Evolutionary conservation across 768 basidiomycete genomes (phyloP).

Genomic region (Lanmaoa pseudosensibilis): DNA sequence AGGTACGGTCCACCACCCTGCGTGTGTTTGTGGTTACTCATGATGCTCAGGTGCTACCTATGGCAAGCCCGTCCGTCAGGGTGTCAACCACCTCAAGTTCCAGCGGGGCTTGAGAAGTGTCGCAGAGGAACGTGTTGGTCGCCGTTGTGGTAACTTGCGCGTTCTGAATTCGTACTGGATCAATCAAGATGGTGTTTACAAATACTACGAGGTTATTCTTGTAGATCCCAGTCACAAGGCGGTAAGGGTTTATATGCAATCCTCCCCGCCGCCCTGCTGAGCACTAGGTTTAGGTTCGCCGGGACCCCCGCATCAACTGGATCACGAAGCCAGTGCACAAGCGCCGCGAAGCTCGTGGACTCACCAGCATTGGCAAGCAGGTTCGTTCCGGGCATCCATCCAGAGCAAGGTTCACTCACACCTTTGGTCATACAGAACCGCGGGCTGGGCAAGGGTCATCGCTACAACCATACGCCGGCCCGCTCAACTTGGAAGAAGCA

Average conservation of each 20-base stretch:
- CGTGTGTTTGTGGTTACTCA: not conserved
- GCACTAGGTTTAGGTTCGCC: slow-evolving; percentile 65
- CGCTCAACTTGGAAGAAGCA: slow-evolving; percentile 95
- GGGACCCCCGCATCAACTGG: slow-evolving; percentile 98
- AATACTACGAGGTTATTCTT: slow-evolving; percentile 98
- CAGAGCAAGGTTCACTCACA: not conserved
- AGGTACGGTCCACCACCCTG: slow-evolving; percentile 51
- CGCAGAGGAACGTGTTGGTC: slow-evolving; percentile 98
- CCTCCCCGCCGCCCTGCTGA: slow-evolving; percentile 9
- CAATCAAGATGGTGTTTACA: slow-evolving; percentile 98
- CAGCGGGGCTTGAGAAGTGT: slow-evolving; percentile 90
- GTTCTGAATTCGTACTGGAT: slow-evolving; percentile 99
- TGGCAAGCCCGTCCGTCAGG: slow-evolving; percentile 99
- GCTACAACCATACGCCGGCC: slow-evolving; percentile 90
- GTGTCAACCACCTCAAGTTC: slow-evolving; percentile 99
- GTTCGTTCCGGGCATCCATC: slow-evolving; percentile 39
- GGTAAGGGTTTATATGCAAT: slow-evolving; percentile 46
- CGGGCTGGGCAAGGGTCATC: slow-evolving; percentile 93
- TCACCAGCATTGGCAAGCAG: slow-evolving; percentile 95
- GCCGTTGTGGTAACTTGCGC: slow-evolving; percentile 92
- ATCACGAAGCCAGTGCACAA: slow-evolving; percentile 98
- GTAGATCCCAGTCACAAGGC: slow-evolving; percentile 95
- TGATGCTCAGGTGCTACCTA: slow-evolving; percentile 79
- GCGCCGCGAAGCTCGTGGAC: slow-evolving; percentile 95
- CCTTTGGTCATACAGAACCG: slow-evolving; percentile 65